Conservation (phyloP, 2,329 filamentous ascomycete species). For the Fusarium dimerum region DNA sequence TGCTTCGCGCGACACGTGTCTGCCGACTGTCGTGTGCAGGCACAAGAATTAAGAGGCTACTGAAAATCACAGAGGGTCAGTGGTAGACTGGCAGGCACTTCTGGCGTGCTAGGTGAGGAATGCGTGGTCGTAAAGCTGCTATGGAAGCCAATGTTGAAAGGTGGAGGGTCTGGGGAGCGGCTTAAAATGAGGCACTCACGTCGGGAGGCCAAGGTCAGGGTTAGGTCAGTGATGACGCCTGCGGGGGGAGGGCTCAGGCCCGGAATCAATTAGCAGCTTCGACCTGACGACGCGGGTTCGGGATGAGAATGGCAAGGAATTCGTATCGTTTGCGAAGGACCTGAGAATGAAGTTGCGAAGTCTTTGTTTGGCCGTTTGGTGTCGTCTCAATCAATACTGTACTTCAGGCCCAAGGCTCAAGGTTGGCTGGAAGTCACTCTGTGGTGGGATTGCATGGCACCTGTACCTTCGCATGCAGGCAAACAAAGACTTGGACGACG, state of each 20-base stretch:
- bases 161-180: slow-evolving; percentile 30
- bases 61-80: slow-evolving; percentile 25
- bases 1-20: slow-evolving; percentile 34
- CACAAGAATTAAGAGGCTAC: slow-evolving; percentile 11
- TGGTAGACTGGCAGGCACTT: slow-evolving; percentile 12
- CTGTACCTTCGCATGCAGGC: slow-evolving; percentile 37
- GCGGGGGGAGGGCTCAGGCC: slow-evolving; percentile 27
- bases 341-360: slow-evolving; percentile 11
- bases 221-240: slow-evolving; percentile 44
- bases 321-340: slow-evolving; percentile 7
- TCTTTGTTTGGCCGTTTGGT: slow-evolving; percentile 23
- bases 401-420: slow-evolving; percentile 21
- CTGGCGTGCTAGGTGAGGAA: slow-evolving; percentile 21
- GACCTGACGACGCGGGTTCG: slow-evolving; percentile 12
- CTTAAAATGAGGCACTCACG: slow-evolving; percentile 40
- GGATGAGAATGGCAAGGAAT: slow-evolving; percentile 10
- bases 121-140: slow-evolving; percentile 20
- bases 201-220: slow-evolving; percentile 34
- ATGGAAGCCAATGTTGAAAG: slow-evolving; percentile 26
- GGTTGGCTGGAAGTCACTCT: slow-evolving; percentile 35
- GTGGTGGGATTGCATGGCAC: slow-evolving; percentile 34
- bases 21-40: slow-evolving; percentile 23
- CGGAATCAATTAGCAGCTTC: slow-evolving; percentile 17
- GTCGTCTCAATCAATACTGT: slow-evolving; percentile 15
- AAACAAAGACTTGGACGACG: slow-evolving; percentile 17